These are phyloP conservation scores for Starmerella floricola DNA, from an alignment of 805 yeast species.

Conservation along the genomic window DNA sequence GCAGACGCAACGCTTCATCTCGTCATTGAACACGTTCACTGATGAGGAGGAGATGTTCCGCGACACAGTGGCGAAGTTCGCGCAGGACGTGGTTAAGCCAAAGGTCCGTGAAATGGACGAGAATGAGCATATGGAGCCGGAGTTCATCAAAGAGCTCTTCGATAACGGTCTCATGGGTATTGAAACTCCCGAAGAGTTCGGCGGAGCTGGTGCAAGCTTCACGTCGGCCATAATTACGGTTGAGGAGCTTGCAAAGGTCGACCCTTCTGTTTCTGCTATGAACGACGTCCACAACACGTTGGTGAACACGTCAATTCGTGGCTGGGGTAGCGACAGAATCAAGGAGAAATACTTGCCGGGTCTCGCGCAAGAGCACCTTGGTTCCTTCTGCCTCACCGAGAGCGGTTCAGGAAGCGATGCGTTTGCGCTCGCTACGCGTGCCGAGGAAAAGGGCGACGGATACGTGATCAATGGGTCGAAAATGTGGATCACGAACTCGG, in stretches of 20 bases:
- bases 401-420: conserved; percentile 36
- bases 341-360: conserved; percentile 33
- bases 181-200: conserved; percentile 37
- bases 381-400: conserved; percentile 34
- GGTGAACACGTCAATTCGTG: conserved; percentile 33
- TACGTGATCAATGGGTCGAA: conserved; percentile 33
- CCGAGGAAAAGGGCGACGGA: conserved; percentile 31
- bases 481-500: conserved; percentile 38
- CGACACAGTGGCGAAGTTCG: conserved; percentile 32
- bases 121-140: conserved; percentile 23
- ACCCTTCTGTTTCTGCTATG: conserved; percentile 33
- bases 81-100: conserved; percentile 33
- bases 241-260: conserved; percentile 36
- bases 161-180: conserved; percentile 37
- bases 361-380: conserved; percentile 30
- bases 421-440: conserved; percentile 33
- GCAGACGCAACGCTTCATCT: conserved; percentile 4
- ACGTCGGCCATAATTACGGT: conserved; percentile 36
- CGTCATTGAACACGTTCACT: conserved; percentile 28
- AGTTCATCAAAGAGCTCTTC: conserved; percentile 21
- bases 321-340: conserved; percentile 30
- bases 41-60: conserved; percentile 35
- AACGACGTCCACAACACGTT: conserved; percentile 38
- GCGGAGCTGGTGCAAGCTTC: conserved; percentile 37
- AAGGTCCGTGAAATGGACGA: conserved; percentile 30